phyloP scores from a whole-genome alignment of 352 stramenopile species.

The Phytophthora tentaculata region DNA sequence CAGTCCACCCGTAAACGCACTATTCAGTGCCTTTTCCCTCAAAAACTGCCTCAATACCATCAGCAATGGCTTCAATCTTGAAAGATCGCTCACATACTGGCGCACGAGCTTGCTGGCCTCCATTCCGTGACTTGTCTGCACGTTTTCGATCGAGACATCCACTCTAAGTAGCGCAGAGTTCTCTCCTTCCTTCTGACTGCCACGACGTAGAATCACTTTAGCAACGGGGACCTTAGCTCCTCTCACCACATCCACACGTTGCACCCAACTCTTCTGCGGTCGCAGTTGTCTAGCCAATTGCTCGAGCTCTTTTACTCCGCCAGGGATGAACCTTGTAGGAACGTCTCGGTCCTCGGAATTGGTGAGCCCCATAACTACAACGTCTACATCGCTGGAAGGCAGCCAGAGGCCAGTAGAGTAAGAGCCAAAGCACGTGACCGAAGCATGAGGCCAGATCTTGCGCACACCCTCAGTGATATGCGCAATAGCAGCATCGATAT shows the following conservation, averaged over 20 bases:
- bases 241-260: conserved; percentile 83
- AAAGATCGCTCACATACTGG: conserved; percentile 70
- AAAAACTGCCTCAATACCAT: conserved; percentile 90
- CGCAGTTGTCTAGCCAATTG: conserved; percentile 56
- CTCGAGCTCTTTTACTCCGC: conserved; percentile 62
- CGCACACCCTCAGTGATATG: conserved; percentile 71
- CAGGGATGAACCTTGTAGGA: conserved; percentile 53
- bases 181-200: conserved; percentile 35
- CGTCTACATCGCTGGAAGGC: conserved; percentile 88
- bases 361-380: conserved; percentile 81
- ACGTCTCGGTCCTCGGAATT: conserved; percentile 45
- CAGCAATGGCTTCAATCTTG: conserved; percentile 77
- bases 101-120: conserved; percentile 85
- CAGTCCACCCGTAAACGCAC: conserved; percentile 89
- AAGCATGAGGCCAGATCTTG: conserved; percentile 78
- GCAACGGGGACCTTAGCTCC: conserved; percentile 88
- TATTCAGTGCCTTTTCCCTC: conserved; percentile 88
- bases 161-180: conserved; percentile 54
- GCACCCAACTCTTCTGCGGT: conserved; percentile 68
- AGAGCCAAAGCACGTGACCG: conserved; percentile 80
- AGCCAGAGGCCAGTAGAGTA: conserved; percentile 90
- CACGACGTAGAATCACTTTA: conserved; percentile 71
- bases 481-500: conserved; percentile 78
- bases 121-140: conserved; percentile 81
- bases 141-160: conserved; percentile 91